Evolutionary conservation across 768 basidiomycete genomes (phyloP).

Genomic region (Asterophora lycoperdoides): DNA sequence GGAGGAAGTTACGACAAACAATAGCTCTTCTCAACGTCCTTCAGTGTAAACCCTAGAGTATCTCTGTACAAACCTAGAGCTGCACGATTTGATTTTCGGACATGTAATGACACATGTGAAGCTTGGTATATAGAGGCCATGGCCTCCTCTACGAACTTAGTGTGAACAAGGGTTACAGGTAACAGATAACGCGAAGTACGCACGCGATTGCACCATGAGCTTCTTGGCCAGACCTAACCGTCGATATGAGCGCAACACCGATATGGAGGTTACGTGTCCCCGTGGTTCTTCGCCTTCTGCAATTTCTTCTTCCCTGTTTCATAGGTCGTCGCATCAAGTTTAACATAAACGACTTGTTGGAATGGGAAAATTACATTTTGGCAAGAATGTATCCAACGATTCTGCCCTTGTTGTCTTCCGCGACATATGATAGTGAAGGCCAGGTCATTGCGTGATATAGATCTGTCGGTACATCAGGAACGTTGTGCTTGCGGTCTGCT

Average conservation of each 20-base stretch:
- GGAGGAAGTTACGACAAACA: conserved; percentile 47
- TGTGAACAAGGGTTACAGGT: not conserved
- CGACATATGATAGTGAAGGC: conserved; percentile 92
- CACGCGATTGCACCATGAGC: conserved; percentile 92
- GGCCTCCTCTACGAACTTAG: conserved; percentile 62
- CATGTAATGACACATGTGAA: conserved; percentile 86
- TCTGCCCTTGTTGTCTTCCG: conserved; percentile 85
- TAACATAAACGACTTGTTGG: conserved; percentile 1
- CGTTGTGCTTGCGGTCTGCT: not conserved
- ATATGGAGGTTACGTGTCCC: conserved; percentile 97
- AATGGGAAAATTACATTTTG: conserved; percentile 63
- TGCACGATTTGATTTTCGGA: conserved; percentile 92
- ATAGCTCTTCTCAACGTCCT: conserved; percentile 86
- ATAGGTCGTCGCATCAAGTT: conserved; percentile 12
- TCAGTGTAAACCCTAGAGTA: conserved; percentile 85
- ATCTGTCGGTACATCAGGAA: conserved; percentile 37
- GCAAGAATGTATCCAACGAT: conserved; percentile 95
- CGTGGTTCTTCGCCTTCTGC: conserved; percentile 65
- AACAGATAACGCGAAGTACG: conserved; percentile 25
- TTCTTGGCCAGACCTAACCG: conserved; percentile 92
- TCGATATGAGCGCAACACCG: conserved; percentile 86
- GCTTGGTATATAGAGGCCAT: conserved; percentile 88
- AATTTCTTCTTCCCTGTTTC: conserved; percentile 60
- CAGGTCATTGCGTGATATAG: conserved; percentile 93
- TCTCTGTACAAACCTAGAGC: conserved; percentile 87